Base-by-base conservation (phyloP, 371 early-diverging fungal species). In the Fennellomyces sp. region DNA sequence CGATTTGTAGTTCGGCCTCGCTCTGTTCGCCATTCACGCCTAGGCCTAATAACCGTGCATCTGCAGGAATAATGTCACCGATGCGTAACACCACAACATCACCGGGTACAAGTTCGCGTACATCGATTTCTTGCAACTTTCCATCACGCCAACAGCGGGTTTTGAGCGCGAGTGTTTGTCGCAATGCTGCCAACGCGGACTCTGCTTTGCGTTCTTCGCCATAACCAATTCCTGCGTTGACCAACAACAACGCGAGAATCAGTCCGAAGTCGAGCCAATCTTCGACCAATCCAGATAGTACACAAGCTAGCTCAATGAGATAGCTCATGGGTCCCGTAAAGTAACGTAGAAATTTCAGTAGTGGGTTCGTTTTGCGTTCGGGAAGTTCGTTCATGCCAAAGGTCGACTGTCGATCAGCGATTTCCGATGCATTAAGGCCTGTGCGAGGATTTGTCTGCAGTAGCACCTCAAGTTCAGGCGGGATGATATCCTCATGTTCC, bases 41-140 rank as follows among this genome's bases (percentile, higher is more conserved):
- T 35, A 94, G 76, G 3, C 97, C 95, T 52, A 96, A 76, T 31
- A 96, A 68, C 21, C 89, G 85, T 19, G 81, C 88, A 65, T 97
- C 98, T 11, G 97, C 98, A 30, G 97, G 96, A 29, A 97, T 80
- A 63, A 95, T 95, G 70, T 96, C 96, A 49, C 98, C 98, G 33
- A 95, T 71, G 41, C 94, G 88, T 5, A 97, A 80, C 2, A 90
- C 88, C 59, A 98, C 85, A 26, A 97, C 72, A 64, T 98, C 97
- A 30, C 96, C 96, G 2, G 95, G 93, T 11, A 91, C 89, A 10
- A 94, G 77, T 6, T 85, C 79, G 31, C 72, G 65, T 10, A 95
- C 86, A 25, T 92, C 91, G 4, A 95, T 78, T 56, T 94, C 95
- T 38, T 80, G 73, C 30, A 95, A 75, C 56, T 79, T 63, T 27